These are phyloP conservation scores for Pseudotulostoma volvatum DNA, from an alignment of 495 filamentous ascomycete genomes.

Conservation along the genomic window DNA sequence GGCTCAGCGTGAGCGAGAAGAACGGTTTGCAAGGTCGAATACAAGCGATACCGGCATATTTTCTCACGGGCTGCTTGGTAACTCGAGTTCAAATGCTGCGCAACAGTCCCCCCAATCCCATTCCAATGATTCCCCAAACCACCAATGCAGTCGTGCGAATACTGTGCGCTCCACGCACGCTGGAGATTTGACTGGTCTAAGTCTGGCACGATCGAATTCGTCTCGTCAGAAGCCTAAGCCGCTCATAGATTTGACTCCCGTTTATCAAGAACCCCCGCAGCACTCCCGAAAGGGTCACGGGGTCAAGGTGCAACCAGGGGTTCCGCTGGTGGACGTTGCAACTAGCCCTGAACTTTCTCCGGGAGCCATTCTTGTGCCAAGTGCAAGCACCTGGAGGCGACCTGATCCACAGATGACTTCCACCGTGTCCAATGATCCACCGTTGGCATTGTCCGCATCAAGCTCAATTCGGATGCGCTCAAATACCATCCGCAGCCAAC, in stretches of 20 bases:
- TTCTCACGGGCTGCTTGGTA: slow-evolving; percentile 11
- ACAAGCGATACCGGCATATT: slow-evolving; percentile 13
- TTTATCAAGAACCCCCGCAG: slow-evolving; percentile 61
- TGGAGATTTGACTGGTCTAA: slow-evolving; percentile 8
- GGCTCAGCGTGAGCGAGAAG: slow-evolving; percentile 37
- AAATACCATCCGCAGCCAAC: slow-evolving; percentile 3
- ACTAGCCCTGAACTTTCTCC: slow-evolving; percentile 32
- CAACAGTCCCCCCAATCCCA: slow-evolving; percentile 1
- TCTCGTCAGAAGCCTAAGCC: slow-evolving; percentile 35
- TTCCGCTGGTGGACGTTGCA: slow-evolving; percentile 48
- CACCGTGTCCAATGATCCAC: slow-evolving; percentile 1
- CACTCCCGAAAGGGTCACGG: slow-evolving; percentile 51
- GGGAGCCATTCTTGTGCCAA: slow-evolving; percentile 32
- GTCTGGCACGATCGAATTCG: slow-evolving; percentile 13
- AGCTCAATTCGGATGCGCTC: slow-evolving; percentile 5
- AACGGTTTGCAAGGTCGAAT: slow-evolving; percentile 28
- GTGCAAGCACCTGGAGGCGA: slow-evolving; percentile 36
- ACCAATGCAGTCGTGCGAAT: slow-evolving; percentile 18
- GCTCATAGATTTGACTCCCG: slow-evolving; percentile 58
- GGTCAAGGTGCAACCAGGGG: slow-evolving; percentile 42
- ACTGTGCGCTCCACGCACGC: slow-evolving; percentile 20
- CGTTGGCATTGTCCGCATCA: not conserved
- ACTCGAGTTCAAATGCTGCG: slow-evolving; percentile 1
- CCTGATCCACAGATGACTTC: slow-evolving; percentile 6
- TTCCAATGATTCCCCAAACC: slow-evolving; percentile 1